phyloP scores from a whole-genome alignment of 1,139 yeast species.

The Candida sp. region DNA sequence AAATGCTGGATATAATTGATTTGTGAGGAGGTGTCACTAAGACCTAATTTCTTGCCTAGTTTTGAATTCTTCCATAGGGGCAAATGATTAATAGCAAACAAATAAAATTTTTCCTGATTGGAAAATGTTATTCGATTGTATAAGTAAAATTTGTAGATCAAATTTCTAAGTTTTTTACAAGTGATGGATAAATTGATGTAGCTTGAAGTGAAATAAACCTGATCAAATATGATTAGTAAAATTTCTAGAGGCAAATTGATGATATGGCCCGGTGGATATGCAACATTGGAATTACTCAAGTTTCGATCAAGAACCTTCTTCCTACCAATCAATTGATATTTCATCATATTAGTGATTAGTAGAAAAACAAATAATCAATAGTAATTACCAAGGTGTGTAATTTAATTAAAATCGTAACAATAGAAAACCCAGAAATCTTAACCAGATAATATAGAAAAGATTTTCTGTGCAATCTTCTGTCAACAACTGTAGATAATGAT shows the following conservation, averaged over 20 bases:
- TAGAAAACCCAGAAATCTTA: not conserved
- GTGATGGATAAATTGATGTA: slow-evolving; percentile 23
- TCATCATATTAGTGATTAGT: slow-evolving; percentile 13
- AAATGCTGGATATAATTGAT: slow-evolving; percentile 1
- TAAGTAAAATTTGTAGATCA: slow-evolving; percentile 33
- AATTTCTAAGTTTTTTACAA: slow-evolving; percentile 32
- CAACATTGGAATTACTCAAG: slow-evolving; percentile 5
- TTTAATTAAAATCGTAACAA: not conserved
- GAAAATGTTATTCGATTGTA: slow-evolving; percentile 29
- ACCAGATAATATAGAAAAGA: too few relatives aligned
- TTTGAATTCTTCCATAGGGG: slow-evolving; percentile 11
- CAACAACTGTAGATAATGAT: too few relatives aligned
- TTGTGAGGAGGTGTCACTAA: slow-evolving; percentile 15
- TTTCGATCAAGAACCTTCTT: slow-evolving; percentile 18
- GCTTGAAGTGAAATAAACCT: slow-evolving; percentile 16
- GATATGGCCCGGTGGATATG: slow-evolving; percentile 27
- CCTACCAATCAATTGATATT: slow-evolving; percentile 39
- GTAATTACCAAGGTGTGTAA: not conserved
- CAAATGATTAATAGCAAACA: slow-evolving; percentile 29
- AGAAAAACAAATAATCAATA: not conserved
- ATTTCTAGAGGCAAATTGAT: slow-evolving; percentile 44
- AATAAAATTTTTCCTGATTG: slow-evolving; percentile 21
- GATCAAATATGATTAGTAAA: slow-evolving; percentile 27
- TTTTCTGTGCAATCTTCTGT: too few relatives aligned
- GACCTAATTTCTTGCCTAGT: slow-evolving; percentile 14